Evolutionary conservation across 2,329 filamentous ascomycete species (phyloP), one percentile per base, ranked within the genome.

Genomic region (Rasamsonia emersonii): DNA sequence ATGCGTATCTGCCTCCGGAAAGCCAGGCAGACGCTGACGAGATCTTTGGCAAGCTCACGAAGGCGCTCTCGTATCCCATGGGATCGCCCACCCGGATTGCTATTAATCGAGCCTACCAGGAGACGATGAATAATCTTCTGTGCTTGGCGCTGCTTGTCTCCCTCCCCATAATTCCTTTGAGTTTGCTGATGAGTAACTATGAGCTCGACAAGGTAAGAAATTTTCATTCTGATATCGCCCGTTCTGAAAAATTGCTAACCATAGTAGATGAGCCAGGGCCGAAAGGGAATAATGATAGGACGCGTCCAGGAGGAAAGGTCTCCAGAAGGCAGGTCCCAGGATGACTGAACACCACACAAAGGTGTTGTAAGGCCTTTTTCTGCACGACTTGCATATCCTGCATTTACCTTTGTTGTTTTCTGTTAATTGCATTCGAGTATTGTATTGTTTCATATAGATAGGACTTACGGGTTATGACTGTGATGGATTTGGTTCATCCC

Each of bases 71-170:
- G 1, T 81, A 75, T 40, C 59, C 65, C 0, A 64, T 70, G 58
- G 76, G 75, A 5, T 70, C 64, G 4, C 65, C 68, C 0, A 73
- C 69, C 13, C 59, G 77, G 19, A 51, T 64, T 9, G 78, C 77
- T 1, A 80, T 82, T 48, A 73, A 76, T 37, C 64, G 63, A 19
- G 70, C 75, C 2, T 82, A 82, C 40, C 71, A 77, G 47, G 74
- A 79, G 53, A 77, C 74, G 3, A 78, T 79, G 71, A 67, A 67
- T 17, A 69, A 66, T 38, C 59, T 79, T 11, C 53, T 79, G 26
- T 67, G 66, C 8, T 59, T 75, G 30, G 72, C 73, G 2, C 54
- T 75, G 7, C 59, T 68, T 33, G 65, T 70, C 19, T 61, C 70
- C 9, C 56, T 75, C 11, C 77, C 75, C 2, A 60, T 79, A 14